Base-by-base conservation (phyloP, 768 basidiomycete species). In the Pleurotus sapidus region DNA sequence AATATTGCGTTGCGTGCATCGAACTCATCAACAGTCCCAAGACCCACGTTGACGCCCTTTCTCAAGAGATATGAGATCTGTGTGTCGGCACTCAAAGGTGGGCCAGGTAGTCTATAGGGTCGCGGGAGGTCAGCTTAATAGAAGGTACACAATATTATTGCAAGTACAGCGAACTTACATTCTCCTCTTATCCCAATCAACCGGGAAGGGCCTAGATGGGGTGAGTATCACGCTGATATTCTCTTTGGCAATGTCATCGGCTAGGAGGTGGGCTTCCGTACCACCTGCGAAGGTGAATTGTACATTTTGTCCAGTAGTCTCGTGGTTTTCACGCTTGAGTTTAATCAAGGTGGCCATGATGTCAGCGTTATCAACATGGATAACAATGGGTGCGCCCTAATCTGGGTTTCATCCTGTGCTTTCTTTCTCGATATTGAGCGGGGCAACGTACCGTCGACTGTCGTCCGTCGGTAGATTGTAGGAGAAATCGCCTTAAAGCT, bases 191-290 rank as follows among this genome's bases (percentile, higher is more conserved):
- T 90, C 84, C 91, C 91, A 94, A 3, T 69, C 70, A 3, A 56
- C 61, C 0, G 91, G 89, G 72, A 78, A 88, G 0, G 88, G 83
- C 42, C 90, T 73, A 0, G 84, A 68, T 4, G 82, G 81, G 0
- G 80, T 75, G 23, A 94, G 72, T 24, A 95, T 80, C n/a, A 93
- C 88, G 40, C 87, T 86, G 2, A 94, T 80, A 7, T 77, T 74
- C 1, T 87, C 86, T 18, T 70, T 63, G 1, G 77, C 81, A 18
- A 92, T 81, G 56, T 90, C 78, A 3, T 78, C 68, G 0, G 89
- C 89, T 11, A 93, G 70, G 1, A 88, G 69, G 67, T 85, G 78
- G 6, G 78, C 76, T 68, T 93, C 89, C 0, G 78, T 63, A 0
- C 77, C 91, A 39, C 88, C 84, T 4, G 75, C 69, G 57, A 90